Conservation (phyloP, 1,284 basidiomycete species). For the Anthracocystis setariae region DNA sequence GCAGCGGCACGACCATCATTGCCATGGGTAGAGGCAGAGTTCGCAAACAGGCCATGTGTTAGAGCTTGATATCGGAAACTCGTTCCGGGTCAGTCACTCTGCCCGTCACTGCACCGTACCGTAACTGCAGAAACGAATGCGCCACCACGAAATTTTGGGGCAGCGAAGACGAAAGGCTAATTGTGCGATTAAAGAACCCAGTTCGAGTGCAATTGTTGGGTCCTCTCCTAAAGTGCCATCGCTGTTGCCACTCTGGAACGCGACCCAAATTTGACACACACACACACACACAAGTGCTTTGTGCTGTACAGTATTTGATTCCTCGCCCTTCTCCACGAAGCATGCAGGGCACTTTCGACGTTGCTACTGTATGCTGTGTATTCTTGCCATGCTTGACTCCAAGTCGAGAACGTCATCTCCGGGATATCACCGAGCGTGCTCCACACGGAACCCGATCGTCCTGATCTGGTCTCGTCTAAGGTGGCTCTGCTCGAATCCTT, state of each 20-base stretch:
- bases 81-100: too few species aligned
- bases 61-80: too few species aligned
- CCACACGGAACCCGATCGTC: not conserved
- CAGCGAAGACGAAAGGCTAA: not conserved
- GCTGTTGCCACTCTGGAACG: not conserved
- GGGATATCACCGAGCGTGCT: constrained; percentile 27
- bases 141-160: constrained; percentile 1
- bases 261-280: too few species aligned
- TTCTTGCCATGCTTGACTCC: too few species aligned
- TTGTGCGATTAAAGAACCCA: too few species aligned
- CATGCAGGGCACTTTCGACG: not conserved
- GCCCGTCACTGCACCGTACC: not conserved
- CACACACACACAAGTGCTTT: too few species aligned
- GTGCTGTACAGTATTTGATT: not conserved
- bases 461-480: not conserved
- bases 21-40: too few species aligned
- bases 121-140: not conserved
- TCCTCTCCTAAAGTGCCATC: not conserved
- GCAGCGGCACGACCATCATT: too few species aligned
- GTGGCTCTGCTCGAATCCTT: too few species aligned
- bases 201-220: not conserved
- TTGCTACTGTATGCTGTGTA: not conserved
- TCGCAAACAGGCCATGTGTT: too few species aligned
- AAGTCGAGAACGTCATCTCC: constrained; percentile 15
- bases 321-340: too few species aligned